Conservation (phyloP, 352 stramenopile species). For the Phytophthora chlamydospora region DNA sequence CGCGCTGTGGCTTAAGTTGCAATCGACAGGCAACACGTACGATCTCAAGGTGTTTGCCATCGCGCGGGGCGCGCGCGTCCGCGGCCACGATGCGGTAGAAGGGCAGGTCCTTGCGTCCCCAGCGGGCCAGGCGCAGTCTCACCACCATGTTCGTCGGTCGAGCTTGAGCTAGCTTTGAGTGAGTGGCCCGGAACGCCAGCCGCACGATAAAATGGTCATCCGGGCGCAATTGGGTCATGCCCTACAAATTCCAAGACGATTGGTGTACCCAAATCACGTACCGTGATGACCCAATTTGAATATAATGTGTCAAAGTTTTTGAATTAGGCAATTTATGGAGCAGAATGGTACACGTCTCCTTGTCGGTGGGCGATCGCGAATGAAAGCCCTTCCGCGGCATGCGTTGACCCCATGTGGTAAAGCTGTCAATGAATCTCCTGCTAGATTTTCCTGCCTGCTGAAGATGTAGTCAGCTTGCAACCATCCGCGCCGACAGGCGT, state of each 20-base stretch:
- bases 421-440: constrained; percentile 16
- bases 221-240: no score
- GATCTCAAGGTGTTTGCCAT: constrained; percentile 89
- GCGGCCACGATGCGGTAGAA: constrained; percentile 91
- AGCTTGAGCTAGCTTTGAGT: constrained; percentile 22
- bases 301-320: no score
- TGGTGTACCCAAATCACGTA: no score
- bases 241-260: no score
- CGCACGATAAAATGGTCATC: constrained; percentile 26
- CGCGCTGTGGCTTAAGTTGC: neutral
- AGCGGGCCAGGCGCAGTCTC: constrained; percentile 85
- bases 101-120: constrained; percentile 86
- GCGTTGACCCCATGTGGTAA: no score
- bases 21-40: constrained; percentile 38
- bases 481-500: constrained; percentile 7
- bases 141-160: constrained; percentile 69
- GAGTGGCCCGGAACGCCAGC: constrained; percentile 19
- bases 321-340: no score
- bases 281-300: no score
- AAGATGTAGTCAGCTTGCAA: constrained; percentile 1
- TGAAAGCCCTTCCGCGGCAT: no score
- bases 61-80: constrained; percentile 79
- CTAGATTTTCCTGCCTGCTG: constrained; percentile 33
- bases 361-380: no score
- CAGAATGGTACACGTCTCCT: no score